phyloP scores from a whole-genome alignment of 2,329 filamentous ascomycete species.

The Aspergillus flavus region DNA sequence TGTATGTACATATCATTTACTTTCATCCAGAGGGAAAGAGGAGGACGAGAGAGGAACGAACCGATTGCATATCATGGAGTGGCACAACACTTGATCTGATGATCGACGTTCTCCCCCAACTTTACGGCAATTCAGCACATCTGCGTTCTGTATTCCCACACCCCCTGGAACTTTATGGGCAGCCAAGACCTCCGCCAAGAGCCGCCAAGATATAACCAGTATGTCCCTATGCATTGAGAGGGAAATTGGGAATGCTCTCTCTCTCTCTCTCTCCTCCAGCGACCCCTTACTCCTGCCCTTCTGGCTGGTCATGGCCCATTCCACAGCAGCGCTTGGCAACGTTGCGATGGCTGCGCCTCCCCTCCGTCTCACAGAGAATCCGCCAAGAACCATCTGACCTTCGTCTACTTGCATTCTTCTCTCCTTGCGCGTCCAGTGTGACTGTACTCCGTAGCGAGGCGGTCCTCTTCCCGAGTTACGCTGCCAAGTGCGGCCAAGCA shows the following conservation, averaged over 20 bases:
- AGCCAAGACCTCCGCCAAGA: conserved; percentile 27
- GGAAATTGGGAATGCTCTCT: background rate
- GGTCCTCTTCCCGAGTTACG: background rate
- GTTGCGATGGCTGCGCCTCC: conserved; percentile 12
- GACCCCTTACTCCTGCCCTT: conserved; percentile 20
- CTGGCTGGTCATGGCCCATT: conserved; percentile 15
- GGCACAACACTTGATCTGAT: background rate
- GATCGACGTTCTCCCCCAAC: conserved; percentile 5
- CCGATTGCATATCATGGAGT: background rate
- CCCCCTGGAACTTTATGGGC: conserved; percentile 4
- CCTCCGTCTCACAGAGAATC: conserved; percentile 18
- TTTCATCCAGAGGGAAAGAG: background rate
- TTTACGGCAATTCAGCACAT: background rate
- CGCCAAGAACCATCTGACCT: conserved; percentile 12
- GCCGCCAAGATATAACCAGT: conserved; percentile 20
- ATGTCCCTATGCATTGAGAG: conserved; percentile 12
- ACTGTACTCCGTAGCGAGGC: background rate
- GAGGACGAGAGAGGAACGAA: background rate
- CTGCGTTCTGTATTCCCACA: background rate
- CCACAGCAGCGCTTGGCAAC: conserved; percentile 29
- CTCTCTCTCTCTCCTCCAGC: background rate
- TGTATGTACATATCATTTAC: background rate
- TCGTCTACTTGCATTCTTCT: conserved; percentile 5
- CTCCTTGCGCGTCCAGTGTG: conserved; percentile 11
- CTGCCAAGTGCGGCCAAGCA: conserved; percentile 14